Conservation (phyloP, 352 stramenopile genomes). For the Blastocystis sp. region DNA sequence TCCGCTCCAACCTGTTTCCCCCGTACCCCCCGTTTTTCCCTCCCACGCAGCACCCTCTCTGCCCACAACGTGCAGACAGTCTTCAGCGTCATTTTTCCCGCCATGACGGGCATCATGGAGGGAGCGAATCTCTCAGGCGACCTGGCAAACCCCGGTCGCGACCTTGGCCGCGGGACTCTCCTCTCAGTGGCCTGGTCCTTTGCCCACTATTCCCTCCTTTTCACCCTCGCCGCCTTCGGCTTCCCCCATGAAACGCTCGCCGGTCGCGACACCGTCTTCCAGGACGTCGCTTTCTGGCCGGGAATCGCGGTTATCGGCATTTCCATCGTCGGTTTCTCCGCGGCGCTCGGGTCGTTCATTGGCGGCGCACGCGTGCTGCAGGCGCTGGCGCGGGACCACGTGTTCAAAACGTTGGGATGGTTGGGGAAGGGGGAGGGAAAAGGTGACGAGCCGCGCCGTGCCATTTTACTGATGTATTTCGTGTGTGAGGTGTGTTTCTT, state of each 20-base stretch:
- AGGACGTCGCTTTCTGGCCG: constrained; percentile 65
- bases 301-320: constrained; percentile 67
- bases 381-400: constrained; percentile 68
- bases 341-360: constrained; percentile 67
- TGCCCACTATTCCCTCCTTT: constrained; percentile 68
- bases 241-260: constrained; percentile 66
- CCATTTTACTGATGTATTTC: constrained; percentile 67
- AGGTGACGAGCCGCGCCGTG: constrained; percentile 68
- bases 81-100: constrained; percentile 68
- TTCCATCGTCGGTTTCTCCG: constrained; percentile 68
- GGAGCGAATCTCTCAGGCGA: constrained; percentile 71
- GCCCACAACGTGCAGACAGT: constrained; percentile 29
- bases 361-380: constrained; percentile 67
- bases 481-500: constrained; percentile 69
- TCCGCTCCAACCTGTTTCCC: constrained; percentile 57
- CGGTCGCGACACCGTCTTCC: constrained; percentile 71
- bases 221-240: constrained; percentile 66
- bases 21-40: neutral
- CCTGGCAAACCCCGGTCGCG: constrained; percentile 66
- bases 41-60: neutral
- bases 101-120: constrained; percentile 73
- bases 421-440: constrained; percentile 64
- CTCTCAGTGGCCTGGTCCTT: constrained; percentile 66
- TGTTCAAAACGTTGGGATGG: constrained; percentile 62
- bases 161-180: constrained; percentile 63